phyloP scores from a whole-genome alignment of 352 stramenopile species.

The Globisporangium heterothallicum region DNA sequence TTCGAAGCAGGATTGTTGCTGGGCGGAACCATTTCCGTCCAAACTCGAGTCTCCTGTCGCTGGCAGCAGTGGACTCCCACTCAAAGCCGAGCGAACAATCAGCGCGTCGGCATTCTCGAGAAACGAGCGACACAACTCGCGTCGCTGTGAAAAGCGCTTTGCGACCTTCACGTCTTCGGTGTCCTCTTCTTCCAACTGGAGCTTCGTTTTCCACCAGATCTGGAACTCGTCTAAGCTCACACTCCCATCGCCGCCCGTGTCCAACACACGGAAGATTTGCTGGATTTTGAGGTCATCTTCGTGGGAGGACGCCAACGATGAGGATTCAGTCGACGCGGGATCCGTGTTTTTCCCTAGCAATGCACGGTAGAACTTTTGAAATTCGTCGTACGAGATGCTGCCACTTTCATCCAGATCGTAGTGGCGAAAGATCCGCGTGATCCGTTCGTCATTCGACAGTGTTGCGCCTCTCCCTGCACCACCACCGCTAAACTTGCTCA shows the following conservation, averaged over 20 bases:
- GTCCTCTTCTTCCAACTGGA: conserved; percentile 50
- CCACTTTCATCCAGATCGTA: conserved; percentile 69
- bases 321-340: too few relatives aligned
- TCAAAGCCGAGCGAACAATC: neutral
- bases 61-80: neutral
- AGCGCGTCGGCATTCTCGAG: conserved; percentile 37
- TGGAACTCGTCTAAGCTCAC: conserved; percentile 71
- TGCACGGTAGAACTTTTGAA: conserved; percentile 48
- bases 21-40: neutral
- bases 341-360: conserved; percentile 42
- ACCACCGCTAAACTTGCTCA: conserved; percentile 32
- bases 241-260: conserved; percentile 56
- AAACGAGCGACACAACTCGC: conserved; percentile 30
- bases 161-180: conserved; percentile 23
- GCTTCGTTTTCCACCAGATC: conserved; percentile 70
- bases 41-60: neutral
- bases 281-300: conserved; percentile 23
- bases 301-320: neutral
- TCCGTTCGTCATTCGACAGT: conserved; percentile 39
- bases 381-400: conserved; percentile 48
- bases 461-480: conserved; percentile 7
- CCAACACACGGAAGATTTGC: conserved; percentile 50
- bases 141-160: conserved; percentile 17
- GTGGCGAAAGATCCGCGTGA: conserved; percentile 58
- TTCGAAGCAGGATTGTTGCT: conserved; percentile 31